phyloP scores from a whole-genome alignment of 495 filamentous ascomycete species.

The Aspergillus haitiensis region DNA sequence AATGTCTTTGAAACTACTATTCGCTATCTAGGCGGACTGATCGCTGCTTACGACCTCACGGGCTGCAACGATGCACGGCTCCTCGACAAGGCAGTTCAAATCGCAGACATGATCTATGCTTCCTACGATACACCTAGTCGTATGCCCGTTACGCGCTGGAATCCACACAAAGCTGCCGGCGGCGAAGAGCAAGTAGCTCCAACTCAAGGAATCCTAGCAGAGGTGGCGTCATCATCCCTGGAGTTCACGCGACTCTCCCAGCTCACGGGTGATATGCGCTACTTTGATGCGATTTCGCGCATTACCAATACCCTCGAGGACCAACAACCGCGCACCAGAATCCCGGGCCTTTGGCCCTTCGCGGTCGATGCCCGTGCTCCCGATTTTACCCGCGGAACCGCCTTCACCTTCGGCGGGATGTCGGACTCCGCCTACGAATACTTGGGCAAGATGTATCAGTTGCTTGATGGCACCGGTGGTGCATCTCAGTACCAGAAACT shows the following conservation, averaged over 20 bases:
- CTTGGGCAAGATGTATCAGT: constrained; percentile 35
- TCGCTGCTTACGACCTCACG: constrained; percentile 53
- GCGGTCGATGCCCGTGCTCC: constrained; percentile 25
- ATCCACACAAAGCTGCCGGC: constrained; percentile 24
- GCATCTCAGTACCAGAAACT: constrained; percentile 42
- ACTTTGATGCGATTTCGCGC: constrained; percentile 83
- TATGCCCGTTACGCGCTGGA: constrained; percentile 41
- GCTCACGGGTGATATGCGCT: constrained; percentile 74
- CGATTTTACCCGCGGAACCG: constrained; percentile 19
- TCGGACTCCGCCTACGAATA: constrained; percentile 39
- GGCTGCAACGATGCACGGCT: constrained; percentile 33
- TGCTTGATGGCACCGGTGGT: constrained; percentile 34
- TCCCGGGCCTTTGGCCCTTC: constrained; percentile 39
- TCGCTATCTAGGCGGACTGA: constrained; percentile 51
- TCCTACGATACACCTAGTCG: constrained; percentile 43
- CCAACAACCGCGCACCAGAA: constrained; percentile 60
- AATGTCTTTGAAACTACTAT: constrained; percentile 54
- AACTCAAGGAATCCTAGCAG: constrained; percentile 55
- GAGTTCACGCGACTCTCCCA: constrained; percentile 90
- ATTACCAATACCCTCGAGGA: constrained; percentile 75
- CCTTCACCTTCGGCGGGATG: constrained; percentile 33
- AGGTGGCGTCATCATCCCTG: constrained; percentile 76
- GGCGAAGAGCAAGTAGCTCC: constrained; percentile 29
- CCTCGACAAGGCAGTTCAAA: constrained; percentile 34
- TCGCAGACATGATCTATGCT: constrained; percentile 40